phyloP scores from a whole-genome alignment of 2,329 filamentous ascomycete species.

The Sordariomycetes sp. region DNA sequence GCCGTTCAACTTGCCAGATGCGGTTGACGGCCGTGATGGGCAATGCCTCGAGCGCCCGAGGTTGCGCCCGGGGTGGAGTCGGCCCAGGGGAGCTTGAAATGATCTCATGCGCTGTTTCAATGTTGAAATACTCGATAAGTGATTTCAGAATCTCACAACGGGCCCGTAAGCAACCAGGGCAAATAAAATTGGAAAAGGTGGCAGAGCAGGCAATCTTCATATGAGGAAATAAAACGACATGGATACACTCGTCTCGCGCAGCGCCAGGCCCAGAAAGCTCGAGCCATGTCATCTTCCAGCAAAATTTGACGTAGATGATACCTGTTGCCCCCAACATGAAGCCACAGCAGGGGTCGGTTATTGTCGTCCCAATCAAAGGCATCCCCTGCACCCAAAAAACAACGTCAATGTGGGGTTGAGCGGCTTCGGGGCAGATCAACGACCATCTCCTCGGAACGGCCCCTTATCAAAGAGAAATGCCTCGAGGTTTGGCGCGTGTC shows the following conservation, averaged over 20 bases:
- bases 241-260: neutral
- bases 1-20: neutral
- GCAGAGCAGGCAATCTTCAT: too few species aligned
- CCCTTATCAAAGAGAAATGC: neutral
- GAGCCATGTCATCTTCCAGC: neutral
- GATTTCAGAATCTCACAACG: too few species aligned
- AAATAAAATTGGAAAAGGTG: too few species aligned
- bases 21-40: neutral
- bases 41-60: neutral
- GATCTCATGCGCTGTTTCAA: neutral
- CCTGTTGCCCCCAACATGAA: too few species aligned
- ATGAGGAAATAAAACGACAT: too few species aligned
- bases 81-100: neutral
- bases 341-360: neutral
- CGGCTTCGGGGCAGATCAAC: neutral
- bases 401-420: neutral
- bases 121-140: too few species aligned
- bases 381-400: neutral
- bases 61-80: too few species aligned
- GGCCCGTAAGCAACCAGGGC: too few species aligned
- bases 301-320: neutral
- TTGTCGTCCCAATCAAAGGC: neutral
- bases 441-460: neutral
- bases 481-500: neutral
- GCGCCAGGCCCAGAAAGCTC: neutral